Base-by-base conservation (phyloP, 805 yeast species). In the Metschnikowia cubensis region DNA sequence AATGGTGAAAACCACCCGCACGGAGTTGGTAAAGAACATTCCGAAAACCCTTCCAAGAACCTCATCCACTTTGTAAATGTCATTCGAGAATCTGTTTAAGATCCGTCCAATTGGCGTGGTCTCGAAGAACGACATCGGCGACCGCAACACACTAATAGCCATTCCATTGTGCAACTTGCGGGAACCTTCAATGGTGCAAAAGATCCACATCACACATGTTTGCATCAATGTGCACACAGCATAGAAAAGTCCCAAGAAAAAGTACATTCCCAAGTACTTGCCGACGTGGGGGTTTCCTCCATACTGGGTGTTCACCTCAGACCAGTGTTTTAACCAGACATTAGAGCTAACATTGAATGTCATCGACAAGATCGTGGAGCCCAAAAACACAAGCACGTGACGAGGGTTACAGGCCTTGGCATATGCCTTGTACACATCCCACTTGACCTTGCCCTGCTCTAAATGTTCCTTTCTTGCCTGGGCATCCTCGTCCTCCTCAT, bases 321-420 rank as follows among this genome's bases (percentile, higher is more conserved):
- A 88, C 99, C 99, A 94, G 67, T 89, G 89, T 67, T 94, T 94
- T 61, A 94, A 80, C 99, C 99, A 94, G 48, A 92, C 80, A 64
- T 85, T 90, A 35, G 90, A 83, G 41, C 71, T 70, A 45, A 89
- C 92, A 50, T 83, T 77, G 45, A 83, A 61, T 10, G 76, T 63
- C 78, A 81, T 85, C 0, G 88, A 76, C 4, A 77, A 42, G n/a
- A 85, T 61, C 53, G 87, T 75, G 55, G 82, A 75, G 0, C 63
- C 47, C 45, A 89, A 57, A 63, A 84, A 85, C 2, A 85, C 58
- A 0, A 74, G 22, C 15, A 90, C 96, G 53, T 80, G 81, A 45
- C 62, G 69, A 7, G 85, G 79, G 54, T 89, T 89, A 72, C 97
- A 91, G 0, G 98, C 96, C 53, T 78, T 81, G 21, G 95, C 96